Conservation (phyloP, 768 basidiomycete species). For the Cubamyces lactineus region DNA sequence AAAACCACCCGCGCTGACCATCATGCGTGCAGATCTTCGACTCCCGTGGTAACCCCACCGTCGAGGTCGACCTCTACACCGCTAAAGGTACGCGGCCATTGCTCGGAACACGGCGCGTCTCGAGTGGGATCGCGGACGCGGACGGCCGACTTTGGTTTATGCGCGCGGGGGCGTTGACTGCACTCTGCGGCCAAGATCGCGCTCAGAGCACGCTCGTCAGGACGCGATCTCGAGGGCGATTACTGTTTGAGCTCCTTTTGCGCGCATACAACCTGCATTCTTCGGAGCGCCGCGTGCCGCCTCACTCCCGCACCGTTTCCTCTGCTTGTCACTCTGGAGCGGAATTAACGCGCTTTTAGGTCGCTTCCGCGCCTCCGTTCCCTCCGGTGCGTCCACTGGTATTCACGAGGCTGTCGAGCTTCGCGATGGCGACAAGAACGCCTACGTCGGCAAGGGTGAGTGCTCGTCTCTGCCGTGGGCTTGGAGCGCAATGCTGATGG, state of each 20-base stretch:
- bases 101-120: constrained; percentile 14
- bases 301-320: neutral
- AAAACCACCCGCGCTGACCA: constrained; percentile 63
- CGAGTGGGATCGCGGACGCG: neutral
- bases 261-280: constrained; percentile 10
- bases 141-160: neutral
- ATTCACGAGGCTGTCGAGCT: constrained; percentile 98
- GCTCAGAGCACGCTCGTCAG: neutral
- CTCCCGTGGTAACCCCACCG: constrained; percentile 97
- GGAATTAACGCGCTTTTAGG: constrained; percentile 51
- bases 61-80: constrained; percentile 91
- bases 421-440: constrained; percentile 91
- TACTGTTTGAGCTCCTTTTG: neutral
- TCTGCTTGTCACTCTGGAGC: neutral
- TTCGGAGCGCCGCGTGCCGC: neutral
- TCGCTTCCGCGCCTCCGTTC: constrained; percentile 91
- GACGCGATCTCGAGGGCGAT: neutral
- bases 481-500: neutral
- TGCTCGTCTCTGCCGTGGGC: neutral
- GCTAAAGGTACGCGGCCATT: constrained; percentile 64
- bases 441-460: constrained; percentile 95
- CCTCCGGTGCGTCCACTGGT: constrained; percentile 98
- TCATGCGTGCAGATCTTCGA: constrained; percentile 86
- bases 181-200: neutral
- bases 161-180: neutral